Evolutionary conservation across 108 stramenopile species (phyloP).

Genomic region (Asterionellopsis glacialis): DNA sequence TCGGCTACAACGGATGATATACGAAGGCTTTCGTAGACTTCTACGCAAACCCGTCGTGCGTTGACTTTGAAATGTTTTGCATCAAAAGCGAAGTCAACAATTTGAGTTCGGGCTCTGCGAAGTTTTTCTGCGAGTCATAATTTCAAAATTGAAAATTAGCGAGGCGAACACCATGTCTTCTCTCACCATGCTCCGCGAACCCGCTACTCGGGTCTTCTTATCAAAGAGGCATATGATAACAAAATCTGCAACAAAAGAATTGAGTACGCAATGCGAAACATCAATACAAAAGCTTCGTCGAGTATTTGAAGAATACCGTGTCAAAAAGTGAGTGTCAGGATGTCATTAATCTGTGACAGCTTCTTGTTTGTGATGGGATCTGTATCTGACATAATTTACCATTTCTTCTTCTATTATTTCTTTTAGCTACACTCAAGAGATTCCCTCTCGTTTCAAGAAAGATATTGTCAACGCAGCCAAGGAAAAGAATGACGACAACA

Average conservation of each 20-base stretch:
- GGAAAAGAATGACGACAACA: slow-evolving; percentile 6
- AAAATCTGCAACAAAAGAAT: not conserved
- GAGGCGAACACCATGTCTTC: not conserved
- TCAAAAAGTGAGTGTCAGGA: slow-evolving; percentile 35
- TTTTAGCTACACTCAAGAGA: slow-evolving; percentile 39
- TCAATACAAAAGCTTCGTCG: slow-evolving; percentile 28
- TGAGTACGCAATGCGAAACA: slow-evolving; percentile 13
- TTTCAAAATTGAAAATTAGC: slow-evolving; percentile 3
- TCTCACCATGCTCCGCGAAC: not conserved
- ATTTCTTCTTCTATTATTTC: not conserved
- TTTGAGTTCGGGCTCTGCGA: no score
- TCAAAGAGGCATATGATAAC: not conserved
- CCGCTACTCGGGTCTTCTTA: not conserved
- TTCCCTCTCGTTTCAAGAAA: slow-evolving; percentile 54
- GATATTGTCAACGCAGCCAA: slow-evolving; percentile 44
- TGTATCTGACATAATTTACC: not conserved
- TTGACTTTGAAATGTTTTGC: no score
- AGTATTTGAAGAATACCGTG: slow-evolving; percentile 47
- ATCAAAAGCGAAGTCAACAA: no score
- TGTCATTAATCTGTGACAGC: not conserved
- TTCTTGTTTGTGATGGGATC: not conserved
- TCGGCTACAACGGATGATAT: no score
- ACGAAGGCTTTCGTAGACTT: no score
- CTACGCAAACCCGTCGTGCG: no score
- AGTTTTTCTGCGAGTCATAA: not conserved